These are phyloP conservation scores for Domatiomyces globalis DNA, from an alignment of 2,329 filamentous ascomycete species.

Conservation along the genomic window DNA sequence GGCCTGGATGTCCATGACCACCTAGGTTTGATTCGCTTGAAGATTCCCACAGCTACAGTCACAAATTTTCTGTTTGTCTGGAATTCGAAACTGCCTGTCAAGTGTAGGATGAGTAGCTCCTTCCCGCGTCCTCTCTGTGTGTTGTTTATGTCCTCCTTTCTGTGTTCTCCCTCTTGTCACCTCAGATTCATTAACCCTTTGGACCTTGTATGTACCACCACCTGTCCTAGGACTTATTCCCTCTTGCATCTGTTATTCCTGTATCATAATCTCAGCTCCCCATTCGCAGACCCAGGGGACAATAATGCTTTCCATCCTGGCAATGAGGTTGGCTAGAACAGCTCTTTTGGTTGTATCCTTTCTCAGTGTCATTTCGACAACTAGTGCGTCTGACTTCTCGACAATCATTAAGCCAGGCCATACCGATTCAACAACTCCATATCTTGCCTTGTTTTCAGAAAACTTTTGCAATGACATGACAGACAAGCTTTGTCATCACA, in stretches of 20 bases:
- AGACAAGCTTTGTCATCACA: neutral
- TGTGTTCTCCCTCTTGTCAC: too few species aligned
- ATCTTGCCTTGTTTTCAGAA: neutral
- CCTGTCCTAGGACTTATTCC: neutral
- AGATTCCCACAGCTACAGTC: too few species aligned
- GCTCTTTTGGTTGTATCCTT: neutral
- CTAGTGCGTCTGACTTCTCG: neutral
- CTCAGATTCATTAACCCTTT: too few species aligned
- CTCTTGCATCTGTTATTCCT: neutral
- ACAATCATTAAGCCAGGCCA: neutral
- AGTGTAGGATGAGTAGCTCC: too few species aligned
- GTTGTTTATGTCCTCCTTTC: too few species aligned
- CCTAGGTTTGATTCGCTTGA: too few species aligned
- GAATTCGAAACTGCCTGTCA: too few species aligned
- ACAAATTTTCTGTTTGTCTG: too few species aligned
- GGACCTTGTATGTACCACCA: neutral
- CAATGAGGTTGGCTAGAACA: neutral
- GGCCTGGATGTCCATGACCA: too few species aligned
- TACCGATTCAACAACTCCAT: neutral
- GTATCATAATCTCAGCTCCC: neutral
- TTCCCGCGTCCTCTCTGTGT: too few species aligned
- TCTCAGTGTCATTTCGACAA: neutral
- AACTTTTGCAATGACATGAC: neutral
- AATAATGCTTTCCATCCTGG: neutral
- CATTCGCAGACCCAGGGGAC: neutral